These are phyloP conservation scores for Fomitopsis pinicola DNA, from an alignment of 1,284 basidiomycete species.

Conservation along the genomic window DNA sequence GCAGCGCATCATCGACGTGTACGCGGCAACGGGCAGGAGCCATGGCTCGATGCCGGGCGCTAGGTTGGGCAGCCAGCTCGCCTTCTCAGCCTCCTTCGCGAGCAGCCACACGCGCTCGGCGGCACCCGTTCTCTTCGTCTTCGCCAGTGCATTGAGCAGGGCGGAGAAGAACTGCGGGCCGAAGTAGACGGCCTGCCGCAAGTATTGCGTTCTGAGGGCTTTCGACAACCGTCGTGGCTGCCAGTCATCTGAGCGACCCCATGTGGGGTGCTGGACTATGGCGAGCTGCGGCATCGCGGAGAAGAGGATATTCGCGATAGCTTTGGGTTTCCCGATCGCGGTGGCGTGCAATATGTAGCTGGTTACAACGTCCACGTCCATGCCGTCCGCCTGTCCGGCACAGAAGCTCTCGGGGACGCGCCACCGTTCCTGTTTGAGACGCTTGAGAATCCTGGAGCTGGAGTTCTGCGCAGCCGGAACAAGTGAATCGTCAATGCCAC, in stretches of 20 bases:
- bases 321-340: constrained; percentile 42
- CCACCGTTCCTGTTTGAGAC: constrained; percentile 9
- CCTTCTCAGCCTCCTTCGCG: constrained; percentile 50
- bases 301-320: constrained; percentile 43
- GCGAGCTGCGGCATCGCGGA: constrained; percentile 51
- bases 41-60: constrained; percentile 40
- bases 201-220: constrained; percentile 24
- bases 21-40: constrained; percentile 61
- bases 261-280: constrained; percentile 34
- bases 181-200: constrained; percentile 40
- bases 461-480: no score
- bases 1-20: constrained; percentile 66
- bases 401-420: constrained; percentile 11
- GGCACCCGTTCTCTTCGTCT: constrained; percentile 49
- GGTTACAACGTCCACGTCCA: constrained; percentile 34
- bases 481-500: not conserved
- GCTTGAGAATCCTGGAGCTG: not conserved
- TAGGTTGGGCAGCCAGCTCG: constrained; percentile 39
- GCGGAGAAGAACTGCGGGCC: constrained; percentile 58
- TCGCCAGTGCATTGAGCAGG: constrained; percentile 57
- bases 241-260: constrained; percentile 19
- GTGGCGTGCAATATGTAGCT: constrained; percentile 50
- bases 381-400: constrained; percentile 7
- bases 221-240: constrained; percentile 18
- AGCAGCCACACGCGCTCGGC: constrained; percentile 63